Evolutionary conservation across 768 basidiomycete species (phyloP), one percentile per base, ranked within the genome.

Genomic region (Leccinum broughii): DNA sequence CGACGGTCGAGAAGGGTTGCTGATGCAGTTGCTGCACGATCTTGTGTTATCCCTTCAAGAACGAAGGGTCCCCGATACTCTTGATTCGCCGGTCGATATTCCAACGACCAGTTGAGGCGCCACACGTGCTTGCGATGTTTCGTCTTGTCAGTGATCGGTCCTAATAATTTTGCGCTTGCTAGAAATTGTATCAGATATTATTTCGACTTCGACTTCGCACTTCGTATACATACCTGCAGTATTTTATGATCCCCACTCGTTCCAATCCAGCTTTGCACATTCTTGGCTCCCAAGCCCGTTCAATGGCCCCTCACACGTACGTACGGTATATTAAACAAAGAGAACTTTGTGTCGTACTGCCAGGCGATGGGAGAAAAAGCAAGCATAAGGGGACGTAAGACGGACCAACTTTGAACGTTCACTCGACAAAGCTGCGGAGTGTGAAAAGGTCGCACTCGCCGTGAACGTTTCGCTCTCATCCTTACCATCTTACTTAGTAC

Each of bases 1-100:
- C 67, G 68, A 30, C 79, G 88, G 60, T 91, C 89, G 61, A 88
- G 85, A 75, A 78, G 89, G 51, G 88, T 89, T 22, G 87, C 87
- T 32, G 79, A 83, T 59, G 83, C 84, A 17, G 75, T 78, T 49
- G 81, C 81, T 51, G 81, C 81, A 8, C 79, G 82, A 48, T 74
- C 81, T 34, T 80, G 80, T 41, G 76, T 77, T 53, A 76, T 76
- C 41, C 74, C 76, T 6, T 67, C 65, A 17, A 68, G 69, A 55
- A 66, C 53, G 11, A 74, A 66, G 46, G 68, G 74, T 15, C 62
- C 62, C 50, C 62, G 68, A 52, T 69, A 72, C 51, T 55, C 70
- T 41, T 74, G 64, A 75, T 54, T 20, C 34, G 32, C 24, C 3
- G 20, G 52, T 32, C 52, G 17, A 37, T 44, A 30, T 26, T 20